Base-by-base conservation (phyloP, 495 filamentous ascomycete species). In the Chaetomium cochliodes region DNA sequence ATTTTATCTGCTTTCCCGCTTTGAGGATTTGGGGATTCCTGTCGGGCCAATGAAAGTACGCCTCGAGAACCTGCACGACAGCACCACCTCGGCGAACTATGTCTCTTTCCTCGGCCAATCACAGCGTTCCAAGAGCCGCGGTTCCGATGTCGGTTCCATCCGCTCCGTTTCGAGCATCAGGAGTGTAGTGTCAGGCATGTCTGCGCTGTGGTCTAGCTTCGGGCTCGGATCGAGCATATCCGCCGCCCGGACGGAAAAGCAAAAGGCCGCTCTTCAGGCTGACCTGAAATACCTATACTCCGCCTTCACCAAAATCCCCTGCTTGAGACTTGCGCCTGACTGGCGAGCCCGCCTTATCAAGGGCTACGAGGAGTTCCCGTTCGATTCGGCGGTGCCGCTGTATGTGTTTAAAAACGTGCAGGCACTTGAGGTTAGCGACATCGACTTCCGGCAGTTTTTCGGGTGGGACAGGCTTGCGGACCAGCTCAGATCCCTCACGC, bases 231-330 rank as follows among this genome's bases (percentile, higher is more conserved):
- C 87, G 18, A 87, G 88, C 70, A 90, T 90, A 62, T 86, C 89
- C 28, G 83, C 84, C 39, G 86, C 90, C 69, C 92, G 91, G 70
- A 87, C 85, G 26, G 94, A 96, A 74, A 92, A 88, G 75, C 90
- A 92, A 75, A 93, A 94, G 71, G 87, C 89, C 37, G 90, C 91
- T 30, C 74, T 93, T 56, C 86, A 92, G 69, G 86, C 87, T 30
- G 94, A 98, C 72, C 77, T 96, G 54, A 97, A 92, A 75, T 98
- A 98, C 74, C 83, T 98, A 11, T 98, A 97, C 77, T 97, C 94
- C 22, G 92, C 94, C 62, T 98, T 98, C 76, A 98, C 94, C 71
- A 98, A 98, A 79, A 96, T 98, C 61, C 94, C 94, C 4, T 96
- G 90, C 69, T 80, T 98, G 50, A 87, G 88, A 62, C 80, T 98